Conservation (phyloP, 768 basidiomycete species). For the Botryobasidium botryosum region DNA sequence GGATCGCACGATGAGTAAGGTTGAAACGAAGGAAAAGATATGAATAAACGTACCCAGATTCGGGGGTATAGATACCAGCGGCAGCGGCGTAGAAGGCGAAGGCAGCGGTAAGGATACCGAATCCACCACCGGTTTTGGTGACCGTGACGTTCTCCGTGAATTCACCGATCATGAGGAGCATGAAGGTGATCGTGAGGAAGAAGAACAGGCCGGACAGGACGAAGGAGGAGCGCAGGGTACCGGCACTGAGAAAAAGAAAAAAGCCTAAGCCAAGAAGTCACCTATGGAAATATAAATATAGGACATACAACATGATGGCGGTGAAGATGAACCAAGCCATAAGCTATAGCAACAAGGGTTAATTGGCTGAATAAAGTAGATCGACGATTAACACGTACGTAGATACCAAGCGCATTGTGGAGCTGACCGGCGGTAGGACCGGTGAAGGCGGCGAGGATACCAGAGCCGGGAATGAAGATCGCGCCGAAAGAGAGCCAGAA, state of each 20-base stretch:
- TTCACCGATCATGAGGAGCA: conserved; percentile 27
- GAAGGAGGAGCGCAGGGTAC: conserved; percentile 30
- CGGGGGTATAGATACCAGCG: conserved; percentile 21
- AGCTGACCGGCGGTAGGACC: not conserved
- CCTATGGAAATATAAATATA: too few species aligned
- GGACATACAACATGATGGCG: too few species aligned
- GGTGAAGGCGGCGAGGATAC: conserved; percentile 15
- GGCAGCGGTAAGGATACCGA: conserved; percentile 19
- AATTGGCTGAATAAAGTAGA: too few species aligned
- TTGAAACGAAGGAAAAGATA: too few species aligned
- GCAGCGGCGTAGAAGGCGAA: conserved; percentile 21
- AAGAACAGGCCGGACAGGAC: conserved; percentile 33
- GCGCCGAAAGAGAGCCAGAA: conserved; percentile 30
- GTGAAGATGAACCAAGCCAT: conserved; percentile 60
- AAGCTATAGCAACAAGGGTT: conserved; percentile 23
- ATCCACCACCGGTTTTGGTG: conserved; percentile 20
- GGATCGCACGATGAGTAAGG: too few species aligned
- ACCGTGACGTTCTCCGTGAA: conserved; percentile 17
- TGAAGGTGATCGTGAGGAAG: conserved; percentile 38
- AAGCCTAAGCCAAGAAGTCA: too few species aligned
- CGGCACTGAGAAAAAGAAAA: conserved; percentile 17
- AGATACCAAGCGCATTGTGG: not conserved
- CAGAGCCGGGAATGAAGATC: conserved; percentile 53
- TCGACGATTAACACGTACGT: conserved; percentile 1
- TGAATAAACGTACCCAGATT: conserved; percentile 21